Evolutionary conservation across 1,139 yeast species (phyloP).

Genomic region (Protomyces inouyei): DNA sequence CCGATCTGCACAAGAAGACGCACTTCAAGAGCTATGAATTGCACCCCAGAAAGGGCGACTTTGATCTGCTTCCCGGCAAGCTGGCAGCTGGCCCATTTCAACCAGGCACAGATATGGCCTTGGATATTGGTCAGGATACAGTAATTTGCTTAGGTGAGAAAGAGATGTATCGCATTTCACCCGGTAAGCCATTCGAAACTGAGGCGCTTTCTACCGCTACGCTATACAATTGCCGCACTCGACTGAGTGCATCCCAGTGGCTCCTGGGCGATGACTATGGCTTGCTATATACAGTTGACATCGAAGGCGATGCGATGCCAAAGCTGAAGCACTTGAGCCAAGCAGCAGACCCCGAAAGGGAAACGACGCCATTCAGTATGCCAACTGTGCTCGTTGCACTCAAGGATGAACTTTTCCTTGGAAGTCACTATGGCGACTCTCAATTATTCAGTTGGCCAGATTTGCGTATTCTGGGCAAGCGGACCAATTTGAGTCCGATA

Average conservation of each 20-base stretch:
- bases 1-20: conserved; percentile 30
- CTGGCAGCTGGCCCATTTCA: conserved; percentile 26
- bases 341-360: conserved; percentile 26
- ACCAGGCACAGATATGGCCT: conserved; percentile 30
- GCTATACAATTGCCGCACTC: conserved; percentile 30
- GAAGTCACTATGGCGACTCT: conserved; percentile 34
- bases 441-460: conserved; percentile 29
- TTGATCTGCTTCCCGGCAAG: conserved; percentile 8
- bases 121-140: conserved; percentile 28
- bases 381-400: conserved; percentile 28
- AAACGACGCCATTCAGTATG: conserved; percentile 30
- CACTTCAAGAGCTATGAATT: conserved; percentile 34
- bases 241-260: conserved; percentile 27
- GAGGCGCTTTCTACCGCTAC: conserved; percentile 29
- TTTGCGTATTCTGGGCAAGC: conserved; percentile 26
- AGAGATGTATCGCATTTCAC: conserved; percentile 22
- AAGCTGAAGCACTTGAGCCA: conserved; percentile 3
- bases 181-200: conserved; percentile 10
- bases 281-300: conserved; percentile 29
- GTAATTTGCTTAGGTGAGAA: conserved; percentile 33
- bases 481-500: conserved; percentile 33
- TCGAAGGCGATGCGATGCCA: conserved; percentile 7
- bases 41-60: conserved; percentile 15
- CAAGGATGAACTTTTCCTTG: conserved; percentile 31
- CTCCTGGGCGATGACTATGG: conserved; percentile 34